Evolutionary conservation across 2,329 filamentous ascomycete genomes (phyloP), one percentile per base, ranked within the genome.

Genomic region (Phyllachora maydis): DNA sequence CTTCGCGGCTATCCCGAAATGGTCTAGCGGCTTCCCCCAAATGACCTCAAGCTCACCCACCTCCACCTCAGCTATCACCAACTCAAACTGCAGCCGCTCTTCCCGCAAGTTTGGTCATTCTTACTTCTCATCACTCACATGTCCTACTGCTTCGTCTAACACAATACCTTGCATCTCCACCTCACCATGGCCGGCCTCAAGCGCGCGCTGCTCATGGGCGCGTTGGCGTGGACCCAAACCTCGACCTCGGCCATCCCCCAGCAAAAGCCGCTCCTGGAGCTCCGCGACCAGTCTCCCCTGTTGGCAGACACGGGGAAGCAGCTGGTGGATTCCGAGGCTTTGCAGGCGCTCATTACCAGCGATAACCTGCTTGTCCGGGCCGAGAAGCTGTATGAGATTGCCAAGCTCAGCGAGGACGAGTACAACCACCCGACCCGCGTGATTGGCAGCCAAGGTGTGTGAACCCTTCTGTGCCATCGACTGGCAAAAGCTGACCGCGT

Each of bases 341-440:
- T 75, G 3, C 64, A 75, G 43, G 47, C 45, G 10, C 49, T 49
- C 28, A 71, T 79, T 43, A 52, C 47, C 11, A 43, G 47, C 19
- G 47, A 61, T 11, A 63, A 58, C 13, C 59, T 79, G 5, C 43
- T 70, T 19, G 43, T 50, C 4, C 62, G 69, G 11, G 65, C 72
- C 4, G 50, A 69, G 35, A 43, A 63, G 19, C 57, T 79, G 6
- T 76, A 61, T 35, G 48, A 59, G 24, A 60, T 76, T 26, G 70
- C 72, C 1, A 52, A 69, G 41, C 49, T 57, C 24, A 56, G 59
- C 8, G 47, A 60, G 29, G 49, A 56, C 2, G 65, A 75, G 31
- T 74, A 67, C 37, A 61, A 62, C 30, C 71, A 71, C 35, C 72
- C 72, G 2, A 78, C 72, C 2, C 59, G 72, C 25, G 71, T 77